A percentile compares a stretch with the other conserved stretches of the same genome.
Evolutionary conservation across 768 basidiomycete genomes (phyloP).

Genomic region (Psilocybe sp.): DNA sequence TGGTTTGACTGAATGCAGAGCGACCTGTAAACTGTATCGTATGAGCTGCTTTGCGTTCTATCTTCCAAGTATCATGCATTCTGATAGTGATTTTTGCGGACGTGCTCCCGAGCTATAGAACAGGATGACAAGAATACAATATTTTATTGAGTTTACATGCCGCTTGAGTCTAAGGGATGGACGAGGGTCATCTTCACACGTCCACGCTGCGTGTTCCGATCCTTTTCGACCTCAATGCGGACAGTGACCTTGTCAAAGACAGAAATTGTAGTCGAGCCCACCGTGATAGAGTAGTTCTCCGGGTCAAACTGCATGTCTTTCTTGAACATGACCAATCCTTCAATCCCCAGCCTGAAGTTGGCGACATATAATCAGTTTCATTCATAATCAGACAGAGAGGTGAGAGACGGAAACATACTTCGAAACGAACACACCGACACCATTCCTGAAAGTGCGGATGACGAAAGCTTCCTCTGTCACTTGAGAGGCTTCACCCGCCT

Average conservation of each 20-base stretch:
- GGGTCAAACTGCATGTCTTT: slow-evolving; percentile 85
- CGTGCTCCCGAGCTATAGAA: too few species aligned
- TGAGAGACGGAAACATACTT: slow-evolving; percentile 46
- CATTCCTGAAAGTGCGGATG: slow-evolving; percentile 92
- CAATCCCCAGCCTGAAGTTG: slow-evolving; percentile 61
- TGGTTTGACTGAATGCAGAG: too few species aligned
- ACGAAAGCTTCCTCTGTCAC: slow-evolving; percentile 88
- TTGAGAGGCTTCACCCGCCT: slow-evolving; percentile 16
- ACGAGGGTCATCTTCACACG: slow-evolving; percentile 83
- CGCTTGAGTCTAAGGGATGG: slow-evolving; percentile 57
- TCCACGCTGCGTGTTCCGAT: slow-evolving; percentile 88
- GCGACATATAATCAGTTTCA: slow-evolving; percentile 38
- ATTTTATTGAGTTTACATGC: slow-evolving; percentile 24
- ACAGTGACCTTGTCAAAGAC: slow-evolving; percentile 95
- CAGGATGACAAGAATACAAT: too few species aligned
- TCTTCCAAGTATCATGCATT: too few species aligned
- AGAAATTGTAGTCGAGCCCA: slow-evolving; percentile 63
- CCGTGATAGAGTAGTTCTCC: slow-evolving; percentile 81
- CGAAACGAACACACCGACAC: slow-evolving; percentile 93
- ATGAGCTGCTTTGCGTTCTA: too few species aligned
- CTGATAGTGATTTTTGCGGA: too few species aligned
- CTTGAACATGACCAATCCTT: slow-evolving; percentile 94
- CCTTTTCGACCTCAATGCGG: slow-evolving; percentile 91
- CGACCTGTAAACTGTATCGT: too few species aligned
- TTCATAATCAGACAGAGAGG: background rate